phyloP scores from a whole-genome alignment of 2,329 filamentous ascomycete species.

The Nemania bipapillata region DNA sequence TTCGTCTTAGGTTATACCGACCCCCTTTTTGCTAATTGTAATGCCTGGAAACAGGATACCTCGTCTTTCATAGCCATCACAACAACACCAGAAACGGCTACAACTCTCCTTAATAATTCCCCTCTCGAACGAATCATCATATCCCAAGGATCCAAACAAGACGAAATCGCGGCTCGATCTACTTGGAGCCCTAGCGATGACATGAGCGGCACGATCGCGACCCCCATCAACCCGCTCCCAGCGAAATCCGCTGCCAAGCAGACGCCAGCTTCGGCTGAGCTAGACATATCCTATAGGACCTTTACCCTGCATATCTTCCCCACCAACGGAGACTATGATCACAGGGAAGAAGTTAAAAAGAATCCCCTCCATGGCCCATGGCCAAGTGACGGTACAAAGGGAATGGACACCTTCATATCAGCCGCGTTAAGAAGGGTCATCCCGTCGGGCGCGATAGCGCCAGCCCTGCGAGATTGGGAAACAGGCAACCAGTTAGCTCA shows the following conservation, averaged over 20 bases:
- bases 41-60: constrained; percentile 53
- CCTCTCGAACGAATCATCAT: constrained; percentile 61
- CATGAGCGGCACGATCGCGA: constrained; percentile 43
- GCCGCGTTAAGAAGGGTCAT: constrained; percentile 44
- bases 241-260: constrained; percentile 22
- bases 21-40: neutral
- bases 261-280: constrained; percentile 39
- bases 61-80: constrained; percentile 64
- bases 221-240: constrained; percentile 44
- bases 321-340: constrained; percentile 45
- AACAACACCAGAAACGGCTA: constrained; percentile 54
- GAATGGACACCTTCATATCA: constrained; percentile 48
- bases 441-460: constrained; percentile 46
- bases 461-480: constrained; percentile 50
- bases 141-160: constrained; percentile 32
- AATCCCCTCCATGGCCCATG: constrained; percentile 49
- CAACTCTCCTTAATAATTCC: constrained; percentile 57
- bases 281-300: constrained; percentile 44
- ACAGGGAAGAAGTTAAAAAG: constrained; percentile 42
- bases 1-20: neutral
- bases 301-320: constrained; percentile 50
- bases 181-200: constrained; percentile 45
- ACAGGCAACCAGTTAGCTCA: constrained; percentile 47
- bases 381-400: constrained; percentile 42
- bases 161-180: constrained; percentile 35